Evolutionary conservation across 108 stramenopile species (phyloP), one percentile per base, ranked within the genome.

Genomic region (Chaetoceros muelleri): DNA sequence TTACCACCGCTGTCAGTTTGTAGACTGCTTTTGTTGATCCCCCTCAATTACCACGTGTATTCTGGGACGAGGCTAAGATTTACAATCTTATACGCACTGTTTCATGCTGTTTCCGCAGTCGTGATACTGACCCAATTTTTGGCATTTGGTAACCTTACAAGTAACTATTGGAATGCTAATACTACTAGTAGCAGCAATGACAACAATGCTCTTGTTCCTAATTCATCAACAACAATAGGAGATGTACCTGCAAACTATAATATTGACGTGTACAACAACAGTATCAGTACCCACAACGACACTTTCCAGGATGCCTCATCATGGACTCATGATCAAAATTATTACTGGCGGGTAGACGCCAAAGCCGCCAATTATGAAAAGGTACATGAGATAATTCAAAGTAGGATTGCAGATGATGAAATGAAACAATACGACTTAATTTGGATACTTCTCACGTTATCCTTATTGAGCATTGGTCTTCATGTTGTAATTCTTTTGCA

Each of bases 401-500:
- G n/a, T 5, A 49, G 7, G 7, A 7, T 22, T 49, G 7, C 21
- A 19, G 22, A 49, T 23, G 17, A 44, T 10, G 22, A 49, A 49
- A 19, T 10, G 17, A 52, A 46, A 25, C 59, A 3, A 67, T 67
- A 17, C 62, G 71, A 55, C 60, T 65, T 40, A 10, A 44, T 75
- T 7, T 90, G 85, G 85, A 65, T 68, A 1, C 47, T 82, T 16
- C 50, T 87, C 48, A 40, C 77, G 13, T 45, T 84, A 17, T 72
- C 80, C 0, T 30, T 85, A 7, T 44, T 78, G 8, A 66, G 79
- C 2, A 80, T 62, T 20, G 28, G 74, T 7, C 71, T 80, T n/a
- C 89, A 90, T 58, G 60, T 82, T 53, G 44, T 84, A n/a, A 55
- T 90, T 48, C 70, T 90, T 23, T 59, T 79, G 16, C 89, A 90